Conservation (phyloP, 768 basidiomycete species). For the Suillus alpinus region DNA sequence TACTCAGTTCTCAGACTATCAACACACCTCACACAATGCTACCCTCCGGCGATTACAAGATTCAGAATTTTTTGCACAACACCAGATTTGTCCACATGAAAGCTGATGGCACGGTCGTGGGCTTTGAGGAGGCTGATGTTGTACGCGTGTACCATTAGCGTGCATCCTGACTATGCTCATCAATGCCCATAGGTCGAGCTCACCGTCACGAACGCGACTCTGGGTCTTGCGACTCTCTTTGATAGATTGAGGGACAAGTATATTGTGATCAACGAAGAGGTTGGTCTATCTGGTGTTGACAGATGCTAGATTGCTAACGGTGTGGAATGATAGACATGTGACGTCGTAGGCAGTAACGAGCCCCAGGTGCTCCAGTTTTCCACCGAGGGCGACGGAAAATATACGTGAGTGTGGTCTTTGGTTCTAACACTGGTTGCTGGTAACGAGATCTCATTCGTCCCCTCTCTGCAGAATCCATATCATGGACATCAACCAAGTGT, state of each 20-base stretch:
- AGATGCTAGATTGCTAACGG: background rate
- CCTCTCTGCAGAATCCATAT: background rate
- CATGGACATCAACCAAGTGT: background rate
- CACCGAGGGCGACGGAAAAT: background rate
- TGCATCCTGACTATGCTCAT: background rate
- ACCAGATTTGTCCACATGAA: background rate
- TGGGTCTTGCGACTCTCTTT: background rate
- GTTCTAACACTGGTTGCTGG: background rate
- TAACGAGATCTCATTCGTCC: background rate
- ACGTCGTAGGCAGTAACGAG: background rate
- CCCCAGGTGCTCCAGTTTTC: background rate
- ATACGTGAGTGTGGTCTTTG: background rate
- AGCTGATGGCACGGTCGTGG: background rate
- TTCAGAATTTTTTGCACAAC: background rate
- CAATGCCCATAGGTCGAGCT: background rate
- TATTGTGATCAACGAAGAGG: background rate
- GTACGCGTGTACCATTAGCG: background rate
- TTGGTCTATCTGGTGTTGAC: background rate
- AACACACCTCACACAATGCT: background rate
- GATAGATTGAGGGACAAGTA: background rate
- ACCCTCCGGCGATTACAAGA: background rate
- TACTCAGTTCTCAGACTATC: background rate
- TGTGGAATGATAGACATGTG: background rate
- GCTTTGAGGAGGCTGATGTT: background rate
- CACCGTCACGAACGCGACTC: too few species aligned